These are phyloP conservation scores for Xerocomellus amylosporus DNA, from an alignment of 768 basidiomycete species.

Conservation along the genomic window DNA sequence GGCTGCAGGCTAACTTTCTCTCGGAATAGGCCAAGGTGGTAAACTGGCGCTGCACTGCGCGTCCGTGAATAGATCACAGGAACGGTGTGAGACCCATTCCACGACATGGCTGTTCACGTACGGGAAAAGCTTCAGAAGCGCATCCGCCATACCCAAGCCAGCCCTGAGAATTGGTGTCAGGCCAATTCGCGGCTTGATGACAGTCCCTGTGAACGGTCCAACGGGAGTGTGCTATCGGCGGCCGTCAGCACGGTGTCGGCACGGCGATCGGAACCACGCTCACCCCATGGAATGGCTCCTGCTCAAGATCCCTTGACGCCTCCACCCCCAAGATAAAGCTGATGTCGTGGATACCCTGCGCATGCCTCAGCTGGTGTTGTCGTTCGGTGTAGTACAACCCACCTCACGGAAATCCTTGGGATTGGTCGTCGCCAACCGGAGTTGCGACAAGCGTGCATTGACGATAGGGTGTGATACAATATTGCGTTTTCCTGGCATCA, in stretches of 20 bases:
- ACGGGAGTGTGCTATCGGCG: conserved; percentile 68
- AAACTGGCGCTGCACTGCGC: conserved; percentile 71
- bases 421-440: conserved; percentile 57
- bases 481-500: conserved; percentile 42
- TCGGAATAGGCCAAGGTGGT: conserved; percentile 86
- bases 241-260: background rate
- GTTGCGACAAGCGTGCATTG: conserved; percentile 68
- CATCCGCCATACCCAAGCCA: conserved; percentile 91
- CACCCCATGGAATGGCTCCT: conserved; percentile 64
- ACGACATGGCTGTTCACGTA: conserved; percentile 38
- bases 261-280: conserved; percentile 22
- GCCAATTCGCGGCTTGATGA: conserved; percentile 75
- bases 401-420: conserved; percentile 82
- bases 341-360: conserved; percentile 70
- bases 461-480: conserved; percentile 69
- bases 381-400: conserved; percentile 7
- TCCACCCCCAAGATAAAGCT: conserved; percentile 81
- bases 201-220: conserved; percentile 71
- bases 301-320: conserved; percentile 66
- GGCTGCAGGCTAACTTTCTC: conserved; percentile 87
- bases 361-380: background rate
- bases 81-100: background rate
- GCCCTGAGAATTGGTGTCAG: conserved; percentile 91
- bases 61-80: background rate
- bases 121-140: conserved; percentile 82